These are phyloP conservation scores for Chaetomium tenue DNA, from an alignment of 495 filamentous ascomycete genomes.

Conservation along the genomic window DNA sequence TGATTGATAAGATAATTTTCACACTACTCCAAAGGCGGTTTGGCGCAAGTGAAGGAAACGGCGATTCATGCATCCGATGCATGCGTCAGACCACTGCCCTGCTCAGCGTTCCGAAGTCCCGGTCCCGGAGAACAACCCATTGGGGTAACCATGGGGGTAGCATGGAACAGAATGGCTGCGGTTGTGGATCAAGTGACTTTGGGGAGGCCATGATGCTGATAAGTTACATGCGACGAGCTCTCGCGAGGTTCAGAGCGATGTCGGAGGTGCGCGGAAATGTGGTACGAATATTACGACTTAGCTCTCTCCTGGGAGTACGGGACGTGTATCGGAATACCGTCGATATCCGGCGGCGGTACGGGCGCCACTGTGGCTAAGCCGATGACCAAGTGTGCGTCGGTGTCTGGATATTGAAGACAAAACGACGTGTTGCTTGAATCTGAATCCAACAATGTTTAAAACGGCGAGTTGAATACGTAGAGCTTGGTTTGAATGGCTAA, in stretches of 20 bases:
- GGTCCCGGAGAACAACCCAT: constrained; percentile 6
- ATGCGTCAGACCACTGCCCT: background rate
- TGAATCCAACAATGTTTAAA: too few species aligned
- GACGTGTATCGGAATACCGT: background rate
- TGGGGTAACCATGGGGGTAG: background rate
- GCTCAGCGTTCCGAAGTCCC: background rate
- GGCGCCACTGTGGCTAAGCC: too few species aligned
- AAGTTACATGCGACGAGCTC: background rate
- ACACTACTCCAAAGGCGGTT: constrained; percentile 17
- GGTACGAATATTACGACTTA: too few species aligned
- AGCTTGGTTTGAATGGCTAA: too few species aligned
- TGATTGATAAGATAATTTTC: constrained; percentile 42
- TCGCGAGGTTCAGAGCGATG: background rate
- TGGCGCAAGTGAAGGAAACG: constrained; percentile 11
- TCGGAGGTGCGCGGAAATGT: background rate
- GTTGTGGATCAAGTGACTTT: background rate
- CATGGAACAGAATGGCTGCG: background rate
- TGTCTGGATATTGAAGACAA: too few species aligned
- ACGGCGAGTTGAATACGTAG: too few species aligned
- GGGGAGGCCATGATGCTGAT: background rate
- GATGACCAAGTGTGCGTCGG: too few species aligned
- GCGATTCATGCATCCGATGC: background rate
- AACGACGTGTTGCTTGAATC: too few species aligned
- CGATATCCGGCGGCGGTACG: background rate
- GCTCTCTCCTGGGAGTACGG: too few species aligned